Evolutionary conservation across 106 monocot species (phyloP).

Genomic region (Platanthera guangdongensis): DNA sequence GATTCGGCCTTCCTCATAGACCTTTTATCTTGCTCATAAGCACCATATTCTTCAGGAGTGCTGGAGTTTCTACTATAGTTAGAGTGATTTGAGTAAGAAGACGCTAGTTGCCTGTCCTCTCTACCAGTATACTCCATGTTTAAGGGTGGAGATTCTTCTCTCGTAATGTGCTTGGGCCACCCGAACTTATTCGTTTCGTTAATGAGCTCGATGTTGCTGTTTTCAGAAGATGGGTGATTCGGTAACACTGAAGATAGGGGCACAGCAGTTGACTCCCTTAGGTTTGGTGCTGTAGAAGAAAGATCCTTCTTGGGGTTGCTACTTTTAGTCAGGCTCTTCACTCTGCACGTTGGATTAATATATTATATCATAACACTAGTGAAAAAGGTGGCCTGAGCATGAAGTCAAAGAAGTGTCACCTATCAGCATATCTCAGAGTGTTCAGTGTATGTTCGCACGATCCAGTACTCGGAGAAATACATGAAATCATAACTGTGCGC

Average conservation of each 20-base stretch:
- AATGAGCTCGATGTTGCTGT: slow-evolving; percentile 19
- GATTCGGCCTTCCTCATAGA: not conserved
- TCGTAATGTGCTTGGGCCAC: slow-evolving; percentile 48
- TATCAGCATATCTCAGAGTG: slow-evolving; percentile 96
- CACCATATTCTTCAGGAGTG: not conserved
- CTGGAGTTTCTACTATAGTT: slow-evolving; percentile 3
- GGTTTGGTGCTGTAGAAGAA: slow-evolving; percentile 29
- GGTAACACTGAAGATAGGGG: slow-evolving; percentile 49
- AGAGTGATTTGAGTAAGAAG: slow-evolving; percentile 21
- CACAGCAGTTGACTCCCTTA: slow-evolving; percentile 55
- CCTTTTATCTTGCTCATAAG: slow-evolving; percentile 1
- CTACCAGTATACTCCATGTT: slow-evolving; percentile 24
- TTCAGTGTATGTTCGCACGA: slow-evolving; percentile 97
- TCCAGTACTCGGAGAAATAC: slow-evolving; percentile 85
- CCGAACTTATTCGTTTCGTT: slow-evolving; percentile 45
- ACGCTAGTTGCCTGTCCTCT: slow-evolving; percentile 1
- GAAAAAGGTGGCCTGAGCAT: not conserved
- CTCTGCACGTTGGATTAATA: slow-evolving; percentile 25
- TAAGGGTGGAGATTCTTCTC: slow-evolving; percentile 25
- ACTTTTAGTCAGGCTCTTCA: slow-evolving; percentile 84
- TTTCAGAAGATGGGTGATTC: slow-evolving; percentile 22
- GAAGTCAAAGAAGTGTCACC: slow-evolving; percentile 23
- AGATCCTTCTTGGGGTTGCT: slow-evolving; percentile 79
- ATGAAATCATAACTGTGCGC: slow-evolving; percentile 94
- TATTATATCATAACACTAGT: not conserved